Evolutionary conservation across 106 monocot genomes (phyloP).

Genomic region (Dioscorea alata): DNA sequence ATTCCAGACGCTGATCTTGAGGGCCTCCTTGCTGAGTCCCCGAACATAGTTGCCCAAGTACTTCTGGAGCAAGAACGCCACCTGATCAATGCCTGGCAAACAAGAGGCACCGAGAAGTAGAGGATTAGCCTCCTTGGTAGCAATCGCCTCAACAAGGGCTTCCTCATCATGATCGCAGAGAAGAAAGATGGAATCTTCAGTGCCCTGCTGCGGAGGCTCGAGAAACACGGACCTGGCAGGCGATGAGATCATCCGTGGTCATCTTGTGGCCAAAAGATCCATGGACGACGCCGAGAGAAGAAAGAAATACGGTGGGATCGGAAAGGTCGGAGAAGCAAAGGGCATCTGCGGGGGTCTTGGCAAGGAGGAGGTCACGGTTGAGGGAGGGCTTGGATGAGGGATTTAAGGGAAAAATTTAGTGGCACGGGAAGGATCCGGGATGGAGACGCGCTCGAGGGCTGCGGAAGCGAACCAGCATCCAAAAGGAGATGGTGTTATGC

Average conservation of each 20-base stretch:
- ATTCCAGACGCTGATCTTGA: too few relatives aligned
- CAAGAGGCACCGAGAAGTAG: too few relatives aligned
- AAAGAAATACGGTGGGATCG: conserved; percentile 27
- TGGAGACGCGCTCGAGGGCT: conserved; percentile 76
- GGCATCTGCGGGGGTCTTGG: conserved; percentile 21
- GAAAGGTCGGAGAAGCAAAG: conserved; percentile 12
- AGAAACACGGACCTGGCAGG: conserved; percentile 81
- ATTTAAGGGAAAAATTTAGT: conserved; percentile 55
- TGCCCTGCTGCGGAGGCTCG: conserved; percentile 90
- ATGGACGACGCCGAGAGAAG: conserved; percentile 58
- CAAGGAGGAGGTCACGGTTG: conserved; percentile 58
- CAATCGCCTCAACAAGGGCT: conserved; percentile 72
- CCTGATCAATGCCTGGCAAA: too few relatives aligned
- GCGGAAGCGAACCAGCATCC: conserved; percentile 89
- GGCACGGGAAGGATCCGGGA: conserved; percentile 40
- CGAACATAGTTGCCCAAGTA: too few relatives aligned
- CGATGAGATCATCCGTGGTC: conserved; percentile 94
- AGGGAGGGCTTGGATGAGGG: conserved; percentile 69
- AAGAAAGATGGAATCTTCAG: conserved; percentile 52
- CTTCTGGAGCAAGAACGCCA: too few relatives aligned
- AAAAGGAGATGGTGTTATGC: too few relatives aligned
- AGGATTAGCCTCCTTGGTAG: too few relatives aligned
- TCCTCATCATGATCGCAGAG: conserved; percentile 69
- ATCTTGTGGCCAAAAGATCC: conserved; percentile 80
- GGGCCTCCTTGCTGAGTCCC: too few relatives aligned